Conservation (phyloP, 306 rosid genomes). For the Cicer judaicum region DNA sequence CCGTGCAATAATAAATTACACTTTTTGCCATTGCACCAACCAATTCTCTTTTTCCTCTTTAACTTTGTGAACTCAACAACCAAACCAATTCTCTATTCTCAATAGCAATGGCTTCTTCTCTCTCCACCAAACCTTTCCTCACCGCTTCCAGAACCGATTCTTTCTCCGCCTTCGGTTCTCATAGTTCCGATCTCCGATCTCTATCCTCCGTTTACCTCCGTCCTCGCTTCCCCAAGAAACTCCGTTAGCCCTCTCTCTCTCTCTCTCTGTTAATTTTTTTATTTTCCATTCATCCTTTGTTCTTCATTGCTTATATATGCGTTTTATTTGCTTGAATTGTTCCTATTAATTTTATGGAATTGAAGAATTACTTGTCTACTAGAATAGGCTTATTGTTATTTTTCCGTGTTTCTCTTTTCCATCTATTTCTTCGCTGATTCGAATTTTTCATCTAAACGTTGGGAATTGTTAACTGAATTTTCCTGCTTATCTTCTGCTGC, state of each 20-base stretch:
- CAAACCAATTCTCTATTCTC: conserved; percentile 18
- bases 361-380: neutral
- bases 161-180: conserved; percentile 54
- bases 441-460: neutral
- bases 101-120: conserved; percentile 73
- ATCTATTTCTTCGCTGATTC: neutral
- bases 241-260: conserved; percentile 65
- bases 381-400: neutral
- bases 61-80: conserved; percentile 42
- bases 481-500: neutral
- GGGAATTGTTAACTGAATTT: conserved; percentile 4
- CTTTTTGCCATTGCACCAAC: conserved; percentile 33
- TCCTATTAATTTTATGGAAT: neutral
- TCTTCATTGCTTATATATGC: neutral
- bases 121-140: conserved; percentile 72
- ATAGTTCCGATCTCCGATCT: conserved; percentile 54
- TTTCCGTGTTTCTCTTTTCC: neutral
- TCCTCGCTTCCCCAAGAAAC: conserved; percentile 55
- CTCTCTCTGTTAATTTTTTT: neutral
- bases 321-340: neutral
- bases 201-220: conserved; percentile 63
- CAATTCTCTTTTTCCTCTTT: neutral
- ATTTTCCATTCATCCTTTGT: conserved; percentile 16
- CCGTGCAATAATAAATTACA: neutral
- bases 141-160: conserved; percentile 54